A percentile compares a stretch with the other conserved stretches of the same genome.
These are phyloP conservation scores for Emericellopsis atlantica DNA, from an alignment of 2,329 filamentous ascomycete genomes.

Conservation along the genomic window DNA sequence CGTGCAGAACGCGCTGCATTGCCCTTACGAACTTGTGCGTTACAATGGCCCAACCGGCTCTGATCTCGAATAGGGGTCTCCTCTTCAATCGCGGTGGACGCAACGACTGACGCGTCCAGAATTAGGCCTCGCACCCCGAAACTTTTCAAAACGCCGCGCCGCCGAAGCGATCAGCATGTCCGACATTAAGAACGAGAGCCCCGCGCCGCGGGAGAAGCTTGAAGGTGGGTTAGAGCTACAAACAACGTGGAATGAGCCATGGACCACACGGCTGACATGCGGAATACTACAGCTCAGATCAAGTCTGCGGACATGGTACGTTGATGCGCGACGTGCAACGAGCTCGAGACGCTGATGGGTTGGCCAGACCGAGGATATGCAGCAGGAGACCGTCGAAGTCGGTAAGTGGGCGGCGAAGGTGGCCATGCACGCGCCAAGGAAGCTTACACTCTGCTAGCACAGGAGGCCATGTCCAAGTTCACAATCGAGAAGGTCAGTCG, in stretches of 20 bases:
- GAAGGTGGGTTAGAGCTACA: conserved; percentile 45
- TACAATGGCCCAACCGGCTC: no score
- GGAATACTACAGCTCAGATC: conserved; percentile 61
- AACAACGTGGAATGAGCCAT: background rate
- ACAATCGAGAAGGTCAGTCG: conserved; percentile 45
- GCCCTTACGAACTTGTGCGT: no score
- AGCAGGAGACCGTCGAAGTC: conserved; percentile 87
- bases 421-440: background rate
- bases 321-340: conserved; percentile 11
- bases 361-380: conserved; percentile 81
- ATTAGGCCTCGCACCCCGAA: background rate
- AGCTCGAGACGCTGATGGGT: conserved; percentile 5
- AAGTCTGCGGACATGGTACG: conserved; percentile 98
- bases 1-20: no score
- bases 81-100: no score
- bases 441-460: conserved; percentile 28
- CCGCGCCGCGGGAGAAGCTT: conserved; percentile 58
- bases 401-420: conserved; percentile 45
- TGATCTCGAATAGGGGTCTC: no score
- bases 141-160: background rate
- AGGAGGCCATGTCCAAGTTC: conserved; percentile 51
- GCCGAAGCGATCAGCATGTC: conserved; percentile 14
- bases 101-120: background rate
- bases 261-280: background rate
- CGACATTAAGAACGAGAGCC: conserved; percentile 26